These are phyloP conservation scores for Neurospora africana DNA, from an alignment of 495 filamentous ascomycete species.

Conservation along the genomic window DNA sequence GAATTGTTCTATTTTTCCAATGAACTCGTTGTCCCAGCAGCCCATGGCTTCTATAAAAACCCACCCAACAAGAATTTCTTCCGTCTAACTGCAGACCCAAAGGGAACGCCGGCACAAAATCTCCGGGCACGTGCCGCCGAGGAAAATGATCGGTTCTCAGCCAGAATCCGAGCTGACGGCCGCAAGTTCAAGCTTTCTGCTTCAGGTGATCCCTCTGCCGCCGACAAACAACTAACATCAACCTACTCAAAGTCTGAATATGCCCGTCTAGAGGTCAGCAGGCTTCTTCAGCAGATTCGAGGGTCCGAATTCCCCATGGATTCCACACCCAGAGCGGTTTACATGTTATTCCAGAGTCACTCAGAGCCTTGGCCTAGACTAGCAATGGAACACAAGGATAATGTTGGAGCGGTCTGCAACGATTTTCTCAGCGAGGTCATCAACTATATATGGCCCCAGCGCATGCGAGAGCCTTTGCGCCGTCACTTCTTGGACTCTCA, in stretches of 20 bases:
- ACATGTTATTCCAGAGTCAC: constrained; percentile 32
- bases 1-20: constrained; percentile 28
- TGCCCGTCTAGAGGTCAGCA: constrained; percentile 24
- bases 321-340: constrained; percentile 29
- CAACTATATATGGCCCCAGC: constrained; percentile 29
- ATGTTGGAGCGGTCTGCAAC: constrained; percentile 32
- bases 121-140: constrained; percentile 29
- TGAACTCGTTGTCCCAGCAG: constrained; percentile 29
- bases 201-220: background rate
- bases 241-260: constrained; percentile 20
- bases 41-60: constrained; percentile 33
- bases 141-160: constrained; percentile 30
- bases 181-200: constrained; percentile 26
- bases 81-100: constrained; percentile 23
- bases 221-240: background rate
- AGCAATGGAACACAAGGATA: constrained; percentile 33
- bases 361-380: constrained; percentile 30
- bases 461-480: constrained; percentile 30
- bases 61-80: constrained; percentile 30
- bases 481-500: constrained; percentile 25
- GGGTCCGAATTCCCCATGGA: constrained; percentile 33
- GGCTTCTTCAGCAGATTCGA: constrained; percentile 26
- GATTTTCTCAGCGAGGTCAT: constrained; percentile 33
- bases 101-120: constrained; percentile 30
- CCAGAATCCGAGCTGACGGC: constrained; percentile 24